Percentiles rank a stretch among this genome's conserved stretches.
Evolutionary conservation across 768 basidiomycete species (phyloP).

Genomic region (Coprinopsis sp.): DNA sequence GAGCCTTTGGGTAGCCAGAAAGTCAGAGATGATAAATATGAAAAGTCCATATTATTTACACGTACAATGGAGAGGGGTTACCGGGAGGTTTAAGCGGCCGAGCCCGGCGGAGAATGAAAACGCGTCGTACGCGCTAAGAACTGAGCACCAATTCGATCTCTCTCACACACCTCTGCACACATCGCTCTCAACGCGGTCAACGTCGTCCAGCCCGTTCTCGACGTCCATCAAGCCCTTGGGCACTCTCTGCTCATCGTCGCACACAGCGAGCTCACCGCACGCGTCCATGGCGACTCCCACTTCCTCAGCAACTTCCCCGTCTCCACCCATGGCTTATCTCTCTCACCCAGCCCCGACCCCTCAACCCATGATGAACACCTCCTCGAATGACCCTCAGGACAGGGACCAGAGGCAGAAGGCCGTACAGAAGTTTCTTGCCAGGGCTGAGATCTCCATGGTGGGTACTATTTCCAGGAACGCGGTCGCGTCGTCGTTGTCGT

Average conservation of each 20-base stretch:
- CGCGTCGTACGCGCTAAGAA: constrained; percentile 51
- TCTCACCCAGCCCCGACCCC: constrained; percentile 39
- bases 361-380: constrained; percentile 28
- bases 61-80: constrained; percentile 19
- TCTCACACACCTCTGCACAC: constrained; percentile 27
- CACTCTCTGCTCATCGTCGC: constrained; percentile 18
- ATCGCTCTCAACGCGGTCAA: constrained; percentile 26
- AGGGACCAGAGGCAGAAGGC: constrained; percentile 61
- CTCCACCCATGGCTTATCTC: constrained; percentile 65
- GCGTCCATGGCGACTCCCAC: constrained; percentile 73
- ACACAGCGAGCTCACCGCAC: constrained; percentile 20
- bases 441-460: constrained; percentile 79
- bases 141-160: constrained; percentile 26
- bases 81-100: constrained; percentile 31
- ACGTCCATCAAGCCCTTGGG: constrained; percentile 28
- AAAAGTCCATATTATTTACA: constrained; percentile 4
- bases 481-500: constrained; percentile 45
- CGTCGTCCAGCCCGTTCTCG: constrained; percentile 32
- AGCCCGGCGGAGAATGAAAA: constrained; percentile 45
- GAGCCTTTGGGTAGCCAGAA: not conserved
- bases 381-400: constrained; percentile 42
- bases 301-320: constrained; percentile 79
- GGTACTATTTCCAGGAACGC: constrained; percentile 33
- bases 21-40: constrained; percentile 8
- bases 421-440: constrained; percentile 70